Evolutionary conservation across 2,329 filamentous ascomycete species (phyloP), one percentile per base, ranked within the genome.

Genomic region (Clonostachys rhizophaga): DNA sequence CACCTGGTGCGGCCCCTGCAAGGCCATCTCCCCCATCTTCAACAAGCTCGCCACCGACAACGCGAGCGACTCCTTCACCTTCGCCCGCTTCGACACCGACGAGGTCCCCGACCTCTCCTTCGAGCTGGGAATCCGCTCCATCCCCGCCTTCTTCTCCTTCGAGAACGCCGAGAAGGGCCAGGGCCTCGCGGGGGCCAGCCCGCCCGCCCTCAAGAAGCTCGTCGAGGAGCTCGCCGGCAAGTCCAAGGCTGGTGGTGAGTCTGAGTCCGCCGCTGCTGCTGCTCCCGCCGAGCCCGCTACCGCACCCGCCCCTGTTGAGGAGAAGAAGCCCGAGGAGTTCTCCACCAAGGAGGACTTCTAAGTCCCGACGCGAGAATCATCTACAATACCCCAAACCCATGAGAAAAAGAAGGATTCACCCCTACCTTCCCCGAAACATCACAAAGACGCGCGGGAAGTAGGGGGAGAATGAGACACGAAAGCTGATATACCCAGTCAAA

Each of bases 81-180:
- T 83, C 52, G 77, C 75, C 58, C 79, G 79, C 63, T 72, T 83
- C 61, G 73, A 84, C 65, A 78, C 79, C 59, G 80, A 83, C 61
- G 63, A 68, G 41, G 70, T 74, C 10, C 66, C 72, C 48, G 74
- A 76, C 44, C 67, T 78, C 17, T 72, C 78, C 46, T 57, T 60
- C 13, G 65, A 71, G 51, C 74, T 81, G 56, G 64, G 67, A 58
- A 67, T 83, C 57, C 67, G 70, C 24, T 72, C 75, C 58, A 78
- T 84, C 68, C 80, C 80, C 10, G 79, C 79, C 39, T 83, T 84
- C 59, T 65, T 78, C 58, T 76, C 82, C 66, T 81, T 84, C 63
- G 72, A 77, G 63, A 68, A 79, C 44, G 77, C 77, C 47, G 65
- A 71, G 40, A 67, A 67, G 60, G 65, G 46, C 56, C 70, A 74